These are phyloP conservation scores for Fusarium sp. DNA, from an alignment of 2,329 filamentous ascomycete genomes.

Conservation along the genomic window DNA sequence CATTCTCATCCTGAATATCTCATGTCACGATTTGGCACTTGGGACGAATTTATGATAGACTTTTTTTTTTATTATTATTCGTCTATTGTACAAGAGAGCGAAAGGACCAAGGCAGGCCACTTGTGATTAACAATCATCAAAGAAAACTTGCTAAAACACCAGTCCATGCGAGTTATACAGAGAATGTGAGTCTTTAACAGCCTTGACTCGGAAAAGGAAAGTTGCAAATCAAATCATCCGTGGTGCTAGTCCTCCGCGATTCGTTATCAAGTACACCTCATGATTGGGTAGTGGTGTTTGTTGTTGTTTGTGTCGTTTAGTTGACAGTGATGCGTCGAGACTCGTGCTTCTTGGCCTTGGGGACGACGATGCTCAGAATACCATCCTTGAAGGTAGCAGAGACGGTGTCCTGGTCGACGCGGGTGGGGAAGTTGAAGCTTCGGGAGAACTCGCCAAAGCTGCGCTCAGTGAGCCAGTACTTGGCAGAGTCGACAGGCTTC, in stretches of 20 bases:
- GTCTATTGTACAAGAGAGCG: constrained; percentile 38
- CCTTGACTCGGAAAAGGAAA: neutral
- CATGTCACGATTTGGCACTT: neutral
- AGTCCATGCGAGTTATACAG: constrained; percentile 27
- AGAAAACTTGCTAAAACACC: constrained; percentile 31
- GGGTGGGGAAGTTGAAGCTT: constrained; percentile 74
- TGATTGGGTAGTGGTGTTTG: neutral
- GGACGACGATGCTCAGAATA: constrained; percentile 71
- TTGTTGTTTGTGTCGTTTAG: constrained; percentile 47
- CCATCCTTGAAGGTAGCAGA: constrained; percentile 73
- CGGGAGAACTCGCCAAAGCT: constrained; percentile 75
- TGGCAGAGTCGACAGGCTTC: constrained; percentile 57
- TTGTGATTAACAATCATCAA: constrained; percentile 10
- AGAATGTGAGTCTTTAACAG: constrained; percentile 7
- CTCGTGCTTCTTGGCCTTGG: constrained; percentile 73
- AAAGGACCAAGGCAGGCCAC: constrained; percentile 18
- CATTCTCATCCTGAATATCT: neutral
- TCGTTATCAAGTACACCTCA: neutral
- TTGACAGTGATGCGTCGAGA: constrained; percentile 66
- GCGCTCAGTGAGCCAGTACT: constrained; percentile 79
- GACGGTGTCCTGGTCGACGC: constrained; percentile 72
- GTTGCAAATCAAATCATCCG: neutral
- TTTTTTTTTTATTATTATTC: constrained; percentile 20
- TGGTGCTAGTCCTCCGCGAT: neutral
- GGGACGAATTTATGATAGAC: neutral